Evolutionary conservation across 108 stramenopile genomes (phyloP), one percentile per base, ranked within the genome.

Genomic region (Mediolabrus comicus): DNA sequence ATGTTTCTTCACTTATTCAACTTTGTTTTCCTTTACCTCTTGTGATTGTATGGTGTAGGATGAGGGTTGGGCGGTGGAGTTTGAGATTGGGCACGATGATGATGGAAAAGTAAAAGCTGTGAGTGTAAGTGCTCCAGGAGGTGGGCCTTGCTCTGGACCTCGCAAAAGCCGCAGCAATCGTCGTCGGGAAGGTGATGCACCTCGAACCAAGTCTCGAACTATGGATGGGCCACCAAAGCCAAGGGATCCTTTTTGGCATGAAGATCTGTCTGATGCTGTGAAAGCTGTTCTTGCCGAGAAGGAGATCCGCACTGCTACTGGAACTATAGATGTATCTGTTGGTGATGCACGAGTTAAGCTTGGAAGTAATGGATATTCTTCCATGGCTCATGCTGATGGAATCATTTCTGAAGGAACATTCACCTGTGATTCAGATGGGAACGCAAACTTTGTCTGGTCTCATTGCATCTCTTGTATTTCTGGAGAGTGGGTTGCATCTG

Each of bases 351-450:
- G 86, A 13, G 70, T 89, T 29, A 89, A 89, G 59, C 82, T 89
- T 52, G 88, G 88, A 68, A 87, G 80, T 3, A 67, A 72, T 30
- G 84, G 82, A 16, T 90, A 90, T 51, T 80, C 87, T 4, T 77
- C 85, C 30, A 35, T 90, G 73, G 87, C 82, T 52, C 82, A 89
- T 66, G 59, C 83, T 5, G 58, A 62, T 27, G 87, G 71, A 38
- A 59, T 90, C 22, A 62, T 92, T 25, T 88, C 83, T 14, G 91
- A 92, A 76, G 91, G 91, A 26, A 77, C 68, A 17, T 92, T 83
- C 56, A 75, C 73, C 3, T 86, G 77, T 60, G 84, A 82, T 46
- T 59, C 53, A 17, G 59, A 71, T 19, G 87, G 87, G 35, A 73
- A 55, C 33, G 72, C 86, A 17, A 52, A 76, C 43, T 67, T 86